Evolutionary conservation across 2,329 filamentous ascomycete species (phyloP), one percentile per base, ranked within the genome.

Genomic region (Trichoderma brevicompactum): DNA sequence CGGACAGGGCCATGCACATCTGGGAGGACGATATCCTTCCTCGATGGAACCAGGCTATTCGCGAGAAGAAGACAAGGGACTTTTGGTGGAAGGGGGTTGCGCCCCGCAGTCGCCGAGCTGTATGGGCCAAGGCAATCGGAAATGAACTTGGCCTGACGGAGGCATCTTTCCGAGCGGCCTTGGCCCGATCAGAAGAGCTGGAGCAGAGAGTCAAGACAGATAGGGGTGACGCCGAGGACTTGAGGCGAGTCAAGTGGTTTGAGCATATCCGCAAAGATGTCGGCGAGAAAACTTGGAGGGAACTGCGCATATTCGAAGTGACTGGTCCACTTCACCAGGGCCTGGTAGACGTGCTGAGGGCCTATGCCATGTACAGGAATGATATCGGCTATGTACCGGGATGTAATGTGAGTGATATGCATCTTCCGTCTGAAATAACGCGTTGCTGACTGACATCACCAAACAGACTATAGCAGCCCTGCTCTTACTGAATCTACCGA

Each of bases 41-140:
- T 0, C 88, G 92, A 59, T 95, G 91, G 91, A 85, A 86, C 54
- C 82, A 84, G 1, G 89, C 89, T n/a, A 83, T 92, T 44, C 81
- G 84, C 5, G 88, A 92, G 74, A 86, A 87, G 46, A 81, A 85
- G 36, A 92, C 89, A 1, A 83, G 90, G 41, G 90, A 94, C 71
- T 81, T 95, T 52, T 95, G 91, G 90, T 95, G 92, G 92, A 85
- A 87, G 66, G 92, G 92, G 6, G 83, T 95, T 36, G 87, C 91
- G 0, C 88, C 91, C 1, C 83, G 88, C 65, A 87, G 86, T 73
- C 84, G 92, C 38, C 89, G 89, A 28, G 76, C 80, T 5, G 89
- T 92, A 7, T 94, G 91, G 91, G 78, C 83, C 44, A 83, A 82
- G 59, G 90, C 90, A 2, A 86, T 93, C 50, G 90, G 90, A 38